A percentile compares a stretch with the other conserved stretches of the same genome.
phyloP scores from a whole-genome alignment of 345 rosid genomes.

The Eucalyptus melliodora region DNA sequence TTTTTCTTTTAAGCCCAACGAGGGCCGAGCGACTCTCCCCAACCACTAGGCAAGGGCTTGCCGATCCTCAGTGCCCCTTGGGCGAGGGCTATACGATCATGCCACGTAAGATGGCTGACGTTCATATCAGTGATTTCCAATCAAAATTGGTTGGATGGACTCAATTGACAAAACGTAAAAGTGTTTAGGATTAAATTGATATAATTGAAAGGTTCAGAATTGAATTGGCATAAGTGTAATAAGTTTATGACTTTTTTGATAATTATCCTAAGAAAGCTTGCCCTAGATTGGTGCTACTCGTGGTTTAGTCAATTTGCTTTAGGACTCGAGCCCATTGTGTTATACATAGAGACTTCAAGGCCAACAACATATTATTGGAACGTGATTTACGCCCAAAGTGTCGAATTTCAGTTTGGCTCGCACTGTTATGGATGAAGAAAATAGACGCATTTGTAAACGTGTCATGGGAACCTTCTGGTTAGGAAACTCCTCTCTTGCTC shows the following conservation, averaged over 20 bases:
- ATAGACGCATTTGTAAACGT: constrained; percentile 30
- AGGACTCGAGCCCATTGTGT: constrained; percentile 82
- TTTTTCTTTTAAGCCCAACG: accelerated
- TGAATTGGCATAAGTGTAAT: accelerated
- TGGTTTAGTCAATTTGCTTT: constrained; percentile 80
- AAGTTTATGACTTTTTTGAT: no score
- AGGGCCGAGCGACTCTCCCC: no score
- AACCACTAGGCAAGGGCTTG: no score
- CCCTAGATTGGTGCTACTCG: constrained; percentile 83
- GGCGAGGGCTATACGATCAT: accelerated
- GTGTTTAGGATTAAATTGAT: accelerated
- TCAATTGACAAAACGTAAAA: accelerated
- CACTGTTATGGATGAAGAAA: no score
- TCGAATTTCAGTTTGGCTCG: no score
- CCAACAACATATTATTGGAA: constrained; percentile 40
- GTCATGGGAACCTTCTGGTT: constrained; percentile 96
- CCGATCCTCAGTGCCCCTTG: accelerated
- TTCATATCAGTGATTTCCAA: accelerated
- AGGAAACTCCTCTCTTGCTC: neutral
- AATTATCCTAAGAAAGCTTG: constrained; percentile 30
- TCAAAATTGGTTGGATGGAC: accelerated
- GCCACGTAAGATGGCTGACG: accelerated
- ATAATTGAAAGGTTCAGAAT: accelerated
- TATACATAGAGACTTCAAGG: constrained; percentile 88
- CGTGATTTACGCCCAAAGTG: no score